These are phyloP conservation scores for Pyracantha coccinea DNA, from an alignment of 331 rosid genomes.

Conservation along the genomic window DNA sequence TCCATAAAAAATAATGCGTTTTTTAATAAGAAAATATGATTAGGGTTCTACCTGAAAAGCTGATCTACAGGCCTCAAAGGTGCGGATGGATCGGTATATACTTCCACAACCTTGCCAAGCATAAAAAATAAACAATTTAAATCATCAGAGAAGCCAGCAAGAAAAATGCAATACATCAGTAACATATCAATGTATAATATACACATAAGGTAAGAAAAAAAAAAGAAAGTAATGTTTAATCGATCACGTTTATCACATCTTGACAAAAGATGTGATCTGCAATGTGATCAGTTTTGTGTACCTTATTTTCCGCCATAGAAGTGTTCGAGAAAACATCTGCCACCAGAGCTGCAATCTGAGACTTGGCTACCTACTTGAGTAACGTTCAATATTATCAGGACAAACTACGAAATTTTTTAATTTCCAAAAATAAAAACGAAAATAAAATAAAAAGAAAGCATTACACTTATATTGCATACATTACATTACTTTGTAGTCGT, in stretches of 20 bases:
- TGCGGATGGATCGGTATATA: constrained; percentile 61
- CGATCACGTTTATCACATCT: not conserved
- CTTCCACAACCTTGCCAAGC: constrained; percentile 64
- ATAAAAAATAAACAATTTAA: not conserved
- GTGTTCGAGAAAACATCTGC: constrained; percentile 93
- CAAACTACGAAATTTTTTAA: not conserved
- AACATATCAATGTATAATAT: not conserved
- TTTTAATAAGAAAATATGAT: too few relatives aligned
- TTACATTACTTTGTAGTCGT: constrained; percentile 99
- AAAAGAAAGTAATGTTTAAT: not conserved
- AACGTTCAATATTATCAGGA: not conserved
- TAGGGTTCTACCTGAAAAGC: constrained; percentile 59
- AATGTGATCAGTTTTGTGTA: constrained; percentile 4
- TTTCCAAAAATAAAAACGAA: not conserved
- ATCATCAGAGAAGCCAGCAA: not conserved
- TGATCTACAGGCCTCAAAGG: constrained; percentile 54
- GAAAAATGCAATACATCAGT: not conserved
- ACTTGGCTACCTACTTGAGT: constrained; percentile 51
- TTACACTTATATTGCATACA: constrained; percentile 65
- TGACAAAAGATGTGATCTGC: not conserved
- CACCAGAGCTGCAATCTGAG: constrained; percentile 75
- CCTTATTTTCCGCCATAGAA: constrained; percentile 90
- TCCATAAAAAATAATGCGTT: not conserved
- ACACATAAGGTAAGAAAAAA: not conserved
- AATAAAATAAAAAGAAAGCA: constrained; percentile 5